Evolutionary conservation across 1,139 yeast species (phyloP), one percentile per base, ranked within the genome.

Genomic region (Debaryomyces nepalensis): DNA sequence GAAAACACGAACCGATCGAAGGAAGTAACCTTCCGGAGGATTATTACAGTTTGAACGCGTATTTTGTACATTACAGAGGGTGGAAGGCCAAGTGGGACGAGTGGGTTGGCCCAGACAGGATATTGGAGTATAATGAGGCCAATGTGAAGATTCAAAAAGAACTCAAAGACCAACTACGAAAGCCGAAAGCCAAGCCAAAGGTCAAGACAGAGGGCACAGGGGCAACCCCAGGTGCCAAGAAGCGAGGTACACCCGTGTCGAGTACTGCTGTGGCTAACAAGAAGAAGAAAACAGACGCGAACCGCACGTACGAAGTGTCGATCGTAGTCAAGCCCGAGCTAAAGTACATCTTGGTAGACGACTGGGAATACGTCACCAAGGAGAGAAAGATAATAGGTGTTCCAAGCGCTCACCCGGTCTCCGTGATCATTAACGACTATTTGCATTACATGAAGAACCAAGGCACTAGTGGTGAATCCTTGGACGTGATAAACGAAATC

Each of bases 81-180:
- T 93, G 99, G 99, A 93, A 90, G 57, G 66, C 84, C 15, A 84
- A 91, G 49, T 91, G 97, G 97, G 98, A 93, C 60, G 99, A 93
- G 61, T 93, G 99, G 99, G 95, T 93, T 0, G 77, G 81, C 0
- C 64, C 66, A 7, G 84, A 80, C 39, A 70, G 98, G 31, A 77
- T 91, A 8, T 68, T 88, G 58, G 84, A 81, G 50, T 73, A 75
- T 58, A 87, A 77, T 40, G 85, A 82, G 33, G 95, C 84, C 51
- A 90, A 87, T 57, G 57, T 84, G 42, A 69, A 75, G 45, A 66
- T 81, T 40, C 89, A 86, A 58, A 77, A 81, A 51, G 84, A 82
- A 50, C 68, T 89, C 48, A 43, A 55, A 47, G 44, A 48, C 48
- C 33, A 48, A 31, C 37, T 31, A 26, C 45, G 38, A 11, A 43